Base-by-base conservation (phyloP, 2,329 filamentous ascomycete genomes). In the Incumbomyces delicatus region DNA sequence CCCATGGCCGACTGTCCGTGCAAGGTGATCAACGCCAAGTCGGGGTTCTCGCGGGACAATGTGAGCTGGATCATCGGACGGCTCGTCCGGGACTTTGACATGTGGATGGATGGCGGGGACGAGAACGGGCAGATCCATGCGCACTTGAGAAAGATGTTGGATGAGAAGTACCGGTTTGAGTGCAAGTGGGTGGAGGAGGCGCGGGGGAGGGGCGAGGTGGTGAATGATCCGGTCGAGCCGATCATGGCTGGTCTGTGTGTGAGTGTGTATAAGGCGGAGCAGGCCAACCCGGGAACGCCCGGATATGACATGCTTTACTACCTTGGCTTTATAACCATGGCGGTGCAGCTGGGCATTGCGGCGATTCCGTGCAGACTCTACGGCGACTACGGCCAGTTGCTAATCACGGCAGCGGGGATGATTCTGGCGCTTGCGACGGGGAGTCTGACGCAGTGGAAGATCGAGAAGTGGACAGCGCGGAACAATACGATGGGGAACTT, bases 1-100 rank as follows among this genome's bases (percentile, higher is more conserved):
- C 67, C 66, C 6, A 44, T 53, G 29, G 63, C 70, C 1, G 51
- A 53, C 29, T 48, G 52, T 57, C 47, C 39, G 5, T 60, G 71
- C 14, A 63, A 70, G 41, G 48, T 54, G 16, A 49, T 53, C 32
- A 68, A 69, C 48, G 55, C 43, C 27, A 44, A 48, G 16, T 41
- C 53, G 13, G 64, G 68, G 1, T 65, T 66, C 48, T 54, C 56
- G 4, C 59, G 66, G 1, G 57, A 61, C 2, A 72, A 72, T 44
- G 57, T 57, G 11, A 62, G 56, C 16, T 73, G 69, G 69, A 56
- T 72, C 3, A 53, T 73, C 8, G 69, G 67, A 0, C 58, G 70
- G 0, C 57, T 73, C 0, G 49, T 71, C 6, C 58, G 69, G 20
- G 69, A 72, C 51, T 65, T 62, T 30, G 63, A 69, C 8, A 41